Evolutionary conservation across 352 stramenopile species (phyloP), one percentile per base, ranked within the genome.

Genomic region (Globisporangium paddicum): DNA sequence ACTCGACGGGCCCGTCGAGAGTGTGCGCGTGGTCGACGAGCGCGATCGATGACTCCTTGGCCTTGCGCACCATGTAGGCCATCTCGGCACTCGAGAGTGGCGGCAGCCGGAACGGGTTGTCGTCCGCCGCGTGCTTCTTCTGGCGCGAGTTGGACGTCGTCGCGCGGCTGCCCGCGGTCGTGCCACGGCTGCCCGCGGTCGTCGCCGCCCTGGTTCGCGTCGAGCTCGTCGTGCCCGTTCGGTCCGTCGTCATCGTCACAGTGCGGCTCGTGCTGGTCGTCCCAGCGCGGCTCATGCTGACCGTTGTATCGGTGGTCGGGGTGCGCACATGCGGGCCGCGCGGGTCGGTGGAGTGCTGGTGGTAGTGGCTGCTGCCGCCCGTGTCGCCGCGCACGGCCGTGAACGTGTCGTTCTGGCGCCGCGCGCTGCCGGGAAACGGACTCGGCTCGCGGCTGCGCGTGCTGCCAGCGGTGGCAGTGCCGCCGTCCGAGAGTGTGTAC

Each of bases 11-110:
- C 0, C 81, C 81, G 41, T 88, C 75, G 32, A 89, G 77, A 35
- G 79, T 89, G 60, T 89, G 77, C 46, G 79, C 81, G 51, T 89
- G 77, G 53, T 89, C 77, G 9, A 91, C 77, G 3, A 91, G 65
- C 47, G 79, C 75, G 38, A 82, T 67, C 21, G 76, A 82, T 64
- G 81, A 84, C 60, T 89, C 81, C 59, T 86, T 82, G 32, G 81
- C 81, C 52, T 81, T 81, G 51, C 77, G 71, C 42, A 82, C 79
- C 64, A 91, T 77, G 55, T 88, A 90, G 14, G 77, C 71, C 32
- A 66, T 60, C 53, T 87, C 77, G 37, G 59, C 69, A 21, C 58
- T 46, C 14, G 72, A 72, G 26, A 87, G 69, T 37, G 63, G 62
- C 54, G 73, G 68, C 47, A 63, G 21, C 2, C 59, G 61, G 61